phyloP scores from a whole-genome alignment of 768 basidiomycete species.

The Ramaria sp. region DNA sequence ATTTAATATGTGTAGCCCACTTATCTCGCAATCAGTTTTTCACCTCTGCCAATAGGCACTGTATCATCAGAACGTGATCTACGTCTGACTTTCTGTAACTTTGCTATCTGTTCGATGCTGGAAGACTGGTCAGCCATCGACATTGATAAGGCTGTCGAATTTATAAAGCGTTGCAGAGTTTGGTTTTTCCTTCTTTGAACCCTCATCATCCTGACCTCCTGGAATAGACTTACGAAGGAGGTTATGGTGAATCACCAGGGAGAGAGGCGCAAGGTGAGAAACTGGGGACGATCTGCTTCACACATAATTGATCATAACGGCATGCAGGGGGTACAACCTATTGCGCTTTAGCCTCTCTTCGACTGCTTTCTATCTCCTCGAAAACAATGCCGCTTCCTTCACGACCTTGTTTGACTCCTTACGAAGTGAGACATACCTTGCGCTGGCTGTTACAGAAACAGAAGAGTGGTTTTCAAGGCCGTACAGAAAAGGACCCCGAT shows the following conservation, averaged over 20 bases:
- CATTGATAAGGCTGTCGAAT: slow-evolving; percentile 46
- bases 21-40: slow-evolving; percentile 39
- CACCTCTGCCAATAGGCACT: slow-evolving; percentile 48
- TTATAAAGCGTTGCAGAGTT: slow-evolving; percentile 67
- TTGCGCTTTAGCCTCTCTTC: slow-evolving; percentile 71
- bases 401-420: slow-evolving; percentile 16
- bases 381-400: slow-evolving; percentile 15
- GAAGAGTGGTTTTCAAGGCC: slow-evolving; percentile 81
- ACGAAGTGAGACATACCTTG: slow-evolving; percentile 44
- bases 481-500: slow-evolving; percentile 80
- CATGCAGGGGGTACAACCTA: slow-evolving; percentile 83
- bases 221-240: slow-evolving; percentile 80
- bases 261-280: slow-evolving; percentile 75
- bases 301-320: neutral
- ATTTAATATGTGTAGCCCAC: slow-evolving; percentile 5
- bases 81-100: slow-evolving; percentile 79
- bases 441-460: slow-evolving; percentile 77
- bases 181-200: slow-evolving; percentile 13
- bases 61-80: slow-evolving; percentile 59
- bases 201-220: slow-evolving; percentile 3
- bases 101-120: slow-evolving; percentile 71
- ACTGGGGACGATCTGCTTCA: neutral
- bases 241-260: slow-evolving; percentile 73
- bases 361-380: slow-evolving; percentile 31
- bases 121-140: slow-evolving; percentile 71